Base-by-base conservation (phyloP, 116 monocot genomes). In the Zostera marina region DNA sequence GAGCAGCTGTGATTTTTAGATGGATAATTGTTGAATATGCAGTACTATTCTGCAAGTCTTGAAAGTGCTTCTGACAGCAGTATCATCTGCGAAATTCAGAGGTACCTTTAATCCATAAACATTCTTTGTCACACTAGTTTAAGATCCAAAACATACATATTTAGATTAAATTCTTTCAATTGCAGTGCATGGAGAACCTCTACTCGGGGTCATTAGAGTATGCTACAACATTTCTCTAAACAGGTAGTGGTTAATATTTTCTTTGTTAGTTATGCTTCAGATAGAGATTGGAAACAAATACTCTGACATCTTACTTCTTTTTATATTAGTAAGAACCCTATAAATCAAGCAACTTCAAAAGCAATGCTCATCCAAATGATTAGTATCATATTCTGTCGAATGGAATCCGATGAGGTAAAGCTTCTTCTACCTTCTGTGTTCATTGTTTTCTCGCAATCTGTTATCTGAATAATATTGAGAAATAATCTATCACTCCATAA, bases 321-420 rank as follows among this genome's bases (percentile, higher is more conserved):
- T 71, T 41, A 49, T 59, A 25, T 63, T 63, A 99, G 98, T 70
- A 99, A 99, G 81, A 99, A 83, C 64, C 83, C 81, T 52, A 70
- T 99, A 59, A 99, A 91, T 73, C 98, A 90, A 76, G 86, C 81
- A 57, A 99, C 98, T 44, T 83, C 98, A 57, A 99, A 81, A 63
- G 98, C 98, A 59, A 99, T 99, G 98, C 63, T 99, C 68, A 99
- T 86, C 43, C 98, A 99, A 70, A 99, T 90, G 79, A 87, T 90
- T 54, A 99, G 86, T 49, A 91, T 99, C 53, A 51, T 83, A 45
- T 91, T 99, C 47, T 69, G 83, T 64, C 54, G 98, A 60, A 99
- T 32, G 32, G 32, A 32, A 32, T 32, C 32, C 32, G 0, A 32
- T 32, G 4, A 32, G 32, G 32, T 32, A 32, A 32, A 32, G 32